A percentile compares a stretch with the other conserved stretches of the same genome.
Conservation (phyloP, 768 basidiomycete genomes). For the Boletus reticulatus region DNA sequence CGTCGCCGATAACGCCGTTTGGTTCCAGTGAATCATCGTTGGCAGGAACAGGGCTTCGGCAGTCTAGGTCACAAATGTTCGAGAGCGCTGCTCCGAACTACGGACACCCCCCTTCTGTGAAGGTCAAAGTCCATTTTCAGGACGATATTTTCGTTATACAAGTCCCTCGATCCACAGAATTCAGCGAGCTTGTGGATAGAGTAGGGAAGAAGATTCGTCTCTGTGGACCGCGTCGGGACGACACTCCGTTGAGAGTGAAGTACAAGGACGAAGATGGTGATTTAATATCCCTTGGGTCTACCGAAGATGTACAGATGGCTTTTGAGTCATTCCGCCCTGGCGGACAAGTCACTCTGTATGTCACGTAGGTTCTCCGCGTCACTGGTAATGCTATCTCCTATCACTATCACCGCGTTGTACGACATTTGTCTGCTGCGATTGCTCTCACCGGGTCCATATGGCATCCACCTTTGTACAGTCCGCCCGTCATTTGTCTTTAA, state of each 20-base stretch:
- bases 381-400: neutral
- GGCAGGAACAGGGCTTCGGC: slow-evolving; percentile 52
- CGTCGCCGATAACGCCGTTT: slow-evolving; percentile 86
- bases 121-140: slow-evolving; percentile 93
- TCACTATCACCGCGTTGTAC: neutral
- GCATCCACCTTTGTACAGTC: slow-evolving; percentile 10
- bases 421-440: slow-evolving; percentile 7
- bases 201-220: slow-evolving; percentile 92
- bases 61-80: slow-evolving; percentile 54
- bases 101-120: slow-evolving; percentile 52
- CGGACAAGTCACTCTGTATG: slow-evolving; percentile 79
- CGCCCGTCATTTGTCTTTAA: slow-evolving; percentile 11
- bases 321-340: slow-evolving; percentile 81
- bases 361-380: slow-evolving; percentile 49
- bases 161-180: slow-evolving; percentile 77
- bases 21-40: slow-evolving; percentile 87
- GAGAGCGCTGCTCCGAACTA: slow-evolving; percentile 38
- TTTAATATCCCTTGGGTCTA: slow-evolving; percentile 81
- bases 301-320: slow-evolving; percentile 93
- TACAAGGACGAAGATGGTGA: slow-evolving; percentile 94
- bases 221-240: slow-evolving; percentile 78
- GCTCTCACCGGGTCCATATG: slow-evolving; percentile 9
- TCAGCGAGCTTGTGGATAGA: slow-evolving; percentile 80
- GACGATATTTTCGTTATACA: slow-evolving; percentile 96
- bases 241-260: slow-evolving; percentile 80